phyloP scores from a whole-genome alignment of 495 filamentous ascomycete genomes.

The Neurospora sp. region DNA sequence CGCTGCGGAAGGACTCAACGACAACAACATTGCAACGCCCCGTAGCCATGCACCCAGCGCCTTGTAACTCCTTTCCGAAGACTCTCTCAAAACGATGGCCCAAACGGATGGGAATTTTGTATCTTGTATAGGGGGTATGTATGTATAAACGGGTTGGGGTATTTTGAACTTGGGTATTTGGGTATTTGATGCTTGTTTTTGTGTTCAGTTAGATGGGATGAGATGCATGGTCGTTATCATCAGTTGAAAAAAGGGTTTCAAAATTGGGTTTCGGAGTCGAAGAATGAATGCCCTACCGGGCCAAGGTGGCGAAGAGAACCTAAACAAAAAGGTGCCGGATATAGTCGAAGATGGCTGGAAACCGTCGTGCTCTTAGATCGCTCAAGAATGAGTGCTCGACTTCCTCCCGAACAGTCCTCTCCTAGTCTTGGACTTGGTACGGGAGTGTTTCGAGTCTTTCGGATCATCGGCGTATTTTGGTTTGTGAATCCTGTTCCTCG shows the following conservation, averaged over 20 bases:
- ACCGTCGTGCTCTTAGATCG: neutral
- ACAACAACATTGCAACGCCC: neutral
- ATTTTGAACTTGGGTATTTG: neutral
- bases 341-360: neutral
- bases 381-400: neutral
- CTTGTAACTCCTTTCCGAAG: neutral
- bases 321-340: neutral
- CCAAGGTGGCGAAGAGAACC: neutral
- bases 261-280: neutral
- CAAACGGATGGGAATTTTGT: neutral
- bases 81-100: neutral
- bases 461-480: conserved; percentile 70
- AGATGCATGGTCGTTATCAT: neutral
- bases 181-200: neutral
- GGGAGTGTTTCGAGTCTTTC: conserved; percentile 22
- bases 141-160: neutral
- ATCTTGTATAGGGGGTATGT: neutral
- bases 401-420: conserved; percentile 33
- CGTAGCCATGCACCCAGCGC: neutral
- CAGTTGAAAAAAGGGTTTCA: neutral
- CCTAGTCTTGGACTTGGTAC: conserved; percentile 37
- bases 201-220: neutral
- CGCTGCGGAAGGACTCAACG: neutral
- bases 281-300: neutral
- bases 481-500: conserved; percentile 71